Evolutionary conservation across 2,329 filamentous ascomycete species (phyloP), one percentile per base, ranked within the genome.

Genomic region (Sporothrix schenckii): DNA sequence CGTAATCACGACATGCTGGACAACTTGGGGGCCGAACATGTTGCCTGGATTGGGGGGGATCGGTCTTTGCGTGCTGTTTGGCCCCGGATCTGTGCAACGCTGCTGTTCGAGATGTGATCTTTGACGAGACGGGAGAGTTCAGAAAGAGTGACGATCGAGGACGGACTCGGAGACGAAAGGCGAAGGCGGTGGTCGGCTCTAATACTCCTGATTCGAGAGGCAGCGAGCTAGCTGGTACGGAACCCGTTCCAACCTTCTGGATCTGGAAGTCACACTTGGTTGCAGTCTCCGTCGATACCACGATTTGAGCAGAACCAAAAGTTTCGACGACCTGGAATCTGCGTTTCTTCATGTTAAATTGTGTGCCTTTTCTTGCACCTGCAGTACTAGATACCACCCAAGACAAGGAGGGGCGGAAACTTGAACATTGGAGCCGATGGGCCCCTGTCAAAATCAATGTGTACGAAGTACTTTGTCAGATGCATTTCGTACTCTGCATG

Each of bases 1-100:
- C 41, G 30, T 24, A 24, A 65, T 9, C 60, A 65, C 60, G 4
- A 65, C 60, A 50, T 65, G 60, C n/a, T 65, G 60, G 21, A 65
- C 60, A 30, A 65, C 49, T 9, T 44, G 41, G 16, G 60, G 60
- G 41, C 60, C 60, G 21, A 19, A 65, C 60, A 65, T 65, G 14
- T 49, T 49, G 60, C 44, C 41, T 63, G 21, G 7, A 34, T 19
- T 11, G 41, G 6, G 39, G 39, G 9, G 21, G 16, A 9, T 39
- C 16, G 27, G 30, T 13, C 16, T 24, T n/a, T 30, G 24, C 16
- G 1, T 47, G 39, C 27, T 16, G 39, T 47, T 24, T 21, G 50
- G n/a, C 16, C 19, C 50, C 50, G 19, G 50, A 21, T 10, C 9
- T 9, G 10, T 52, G 50, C 24, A 24, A 2, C 24, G 4, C n/a